These are phyloP conservation scores for Didymella exigua DNA, from an alignment of 2,329 filamentous ascomycete species.

Conservation along the genomic window DNA sequence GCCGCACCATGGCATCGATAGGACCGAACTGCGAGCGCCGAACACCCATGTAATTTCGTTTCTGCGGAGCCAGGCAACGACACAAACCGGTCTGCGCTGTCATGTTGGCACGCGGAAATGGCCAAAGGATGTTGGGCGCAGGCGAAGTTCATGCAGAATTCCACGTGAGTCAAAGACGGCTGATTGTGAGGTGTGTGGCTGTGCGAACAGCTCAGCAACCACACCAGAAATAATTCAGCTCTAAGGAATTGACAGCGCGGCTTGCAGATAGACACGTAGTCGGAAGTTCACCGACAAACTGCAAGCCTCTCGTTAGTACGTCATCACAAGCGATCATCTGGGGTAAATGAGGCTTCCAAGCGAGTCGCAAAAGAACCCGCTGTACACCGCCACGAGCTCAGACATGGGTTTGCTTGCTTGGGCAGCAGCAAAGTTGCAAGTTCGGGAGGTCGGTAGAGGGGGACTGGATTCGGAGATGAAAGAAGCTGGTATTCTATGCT, in stretches of 20 bases:
- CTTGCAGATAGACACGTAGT: conserved; percentile 35
- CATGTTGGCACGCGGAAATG: conserved; percentile 22
- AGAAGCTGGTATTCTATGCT: conserved; percentile 23
- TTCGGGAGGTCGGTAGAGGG: conserved; percentile 21
- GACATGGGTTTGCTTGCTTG: conserved; percentile 29
- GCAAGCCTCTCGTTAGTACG: conserved; percentile 33
- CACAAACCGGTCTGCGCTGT: conserved; percentile 21
- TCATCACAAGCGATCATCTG: conserved; percentile 32
- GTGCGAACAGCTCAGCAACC: conserved; percentile 32
- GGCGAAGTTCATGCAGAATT: conserved; percentile 32
- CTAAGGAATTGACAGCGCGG: conserved; percentile 29
- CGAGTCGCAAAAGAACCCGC: conserved; percentile 18
- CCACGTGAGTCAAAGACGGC: conserved; percentile 15
- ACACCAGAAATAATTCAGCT: conserved; percentile 9
- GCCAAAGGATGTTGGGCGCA: conserved; percentile 26
- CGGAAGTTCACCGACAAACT: conserved; percentile 30
- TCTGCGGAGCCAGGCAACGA: conserved; percentile 19
- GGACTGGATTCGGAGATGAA: conserved; percentile 22
- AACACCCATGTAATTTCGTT: conserved; percentile 16
- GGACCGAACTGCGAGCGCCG: conserved; percentile 17
- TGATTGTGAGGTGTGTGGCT: conserved; percentile 24
- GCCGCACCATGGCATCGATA: conserved; percentile 31
- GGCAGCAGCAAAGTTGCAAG: conserved; percentile 17
- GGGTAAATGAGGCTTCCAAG: conserved; percentile 31
- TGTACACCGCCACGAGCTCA: conserved; percentile 37